These are phyloP conservation scores for Ilyonectria sp. DNA, from an alignment of 2,329 filamentous ascomycete species.

Conservation along the genomic window DNA sequence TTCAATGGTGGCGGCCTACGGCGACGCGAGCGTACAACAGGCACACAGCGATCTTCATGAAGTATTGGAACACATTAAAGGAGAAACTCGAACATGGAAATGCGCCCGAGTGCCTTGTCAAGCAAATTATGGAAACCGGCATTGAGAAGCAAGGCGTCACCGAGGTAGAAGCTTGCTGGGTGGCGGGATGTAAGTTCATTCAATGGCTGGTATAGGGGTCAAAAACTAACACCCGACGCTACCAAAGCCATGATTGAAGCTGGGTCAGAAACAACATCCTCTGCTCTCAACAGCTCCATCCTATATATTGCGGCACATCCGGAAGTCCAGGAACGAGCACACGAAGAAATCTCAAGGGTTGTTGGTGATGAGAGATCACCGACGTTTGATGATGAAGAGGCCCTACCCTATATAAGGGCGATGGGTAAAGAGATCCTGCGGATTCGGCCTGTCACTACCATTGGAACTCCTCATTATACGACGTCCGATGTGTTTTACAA, in stretches of 20 bases:
- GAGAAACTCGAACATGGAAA: neutral
- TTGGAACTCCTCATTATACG: conserved; percentile 24
- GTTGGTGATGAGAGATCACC: conserved; percentile 64
- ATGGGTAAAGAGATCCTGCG: conserved; percentile 70
- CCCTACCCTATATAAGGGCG: conserved; percentile 67
- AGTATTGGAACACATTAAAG: conserved; percentile 24
- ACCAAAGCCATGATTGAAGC: conserved; percentile 30
- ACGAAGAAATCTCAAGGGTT: conserved; percentile 66
- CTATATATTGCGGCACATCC: conserved; percentile 22
- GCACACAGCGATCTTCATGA: conserved; percentile 21
- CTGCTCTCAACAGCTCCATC: conserved; percentile 26
- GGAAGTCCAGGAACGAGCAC: conserved; percentile 52
- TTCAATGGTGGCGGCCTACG: conserved; percentile 28
- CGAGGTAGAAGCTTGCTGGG: conserved; percentile 17
- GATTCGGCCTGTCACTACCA: conserved; percentile 64
- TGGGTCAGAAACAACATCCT: conserved; percentile 30
- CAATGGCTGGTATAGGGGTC: neutral
- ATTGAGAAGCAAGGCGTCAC: conserved; percentile 26
- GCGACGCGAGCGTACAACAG: conserved; percentile 11
- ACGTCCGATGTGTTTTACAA: conserved; percentile 28
- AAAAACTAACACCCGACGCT: neutral
- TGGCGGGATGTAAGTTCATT: conserved; percentile 19
- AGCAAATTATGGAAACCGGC: conserved; percentile 14
- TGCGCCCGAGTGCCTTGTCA: conserved; percentile 25
- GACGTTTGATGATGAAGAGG: conserved; percentile 61